Base-by-base conservation (phyloP, 2,329 filamentous ascomycete genomes). In the Fusarium brevicatenulatum region DNA sequence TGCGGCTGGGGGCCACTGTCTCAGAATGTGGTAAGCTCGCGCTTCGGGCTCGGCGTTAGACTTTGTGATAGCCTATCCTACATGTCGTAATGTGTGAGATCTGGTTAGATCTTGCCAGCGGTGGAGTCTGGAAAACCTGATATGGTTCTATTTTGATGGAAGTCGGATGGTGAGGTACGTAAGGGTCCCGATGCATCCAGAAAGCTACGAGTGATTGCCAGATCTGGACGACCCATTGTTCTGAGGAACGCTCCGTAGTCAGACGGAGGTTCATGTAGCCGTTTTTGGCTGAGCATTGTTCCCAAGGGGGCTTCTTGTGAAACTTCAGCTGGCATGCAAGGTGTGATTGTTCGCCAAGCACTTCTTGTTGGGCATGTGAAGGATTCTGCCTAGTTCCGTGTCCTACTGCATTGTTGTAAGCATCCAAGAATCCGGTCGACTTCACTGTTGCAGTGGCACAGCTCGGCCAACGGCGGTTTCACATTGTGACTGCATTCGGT, bases 111-210 rank as follows among this genome's bases (percentile, higher is more conserved):
- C 18, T 36, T 9, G 16, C 2, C 34, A 18, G 34, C 18, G 11
- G 18, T 19, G 16, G 12, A n/a, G 21, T 57, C 21, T 13, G 4
- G 9, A 25, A 25, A 61, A 18, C 39, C 25, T 1, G 4, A 10
- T 7, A 23, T 5, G 37, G 7, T n/a, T 40, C 19, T 18, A 5
- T 9, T 21, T 4, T 9, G 0, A n/a, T 28, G 2, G 1, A 30
- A 9, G 2, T 28, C 13, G 11, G 9, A 21, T 12, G 30, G 2
- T 8, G 4, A 16, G 15, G 7, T 6, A 44, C 16, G 9, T 21
- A 37, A 43, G 9, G 18, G 15, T 21, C 46, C 32, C 23, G 58
- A 37, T 36, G 49, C 49, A 44, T 57, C 58, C 44, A 19, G 21
- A 44, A 54, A 21, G n/a, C 5, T n/a, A 54, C 9, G 7, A 5